phyloP scores from a whole-genome alignment of 176 grass and related monocot species.

The Cenchrus fungigraminus region DNA sequence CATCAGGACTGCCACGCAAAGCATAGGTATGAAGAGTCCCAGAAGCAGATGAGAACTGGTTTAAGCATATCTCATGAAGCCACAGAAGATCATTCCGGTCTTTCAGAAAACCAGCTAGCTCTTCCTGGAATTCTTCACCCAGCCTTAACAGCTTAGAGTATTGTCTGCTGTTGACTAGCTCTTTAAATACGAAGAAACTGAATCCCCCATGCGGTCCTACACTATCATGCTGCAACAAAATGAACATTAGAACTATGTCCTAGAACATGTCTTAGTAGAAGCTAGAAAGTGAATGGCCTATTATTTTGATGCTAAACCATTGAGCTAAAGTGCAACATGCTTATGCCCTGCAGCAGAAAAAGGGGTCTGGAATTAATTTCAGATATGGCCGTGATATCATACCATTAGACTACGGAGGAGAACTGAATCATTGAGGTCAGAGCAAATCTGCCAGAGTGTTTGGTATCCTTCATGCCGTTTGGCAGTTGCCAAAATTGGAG shows the following conservation, averaged over 20 bases:
- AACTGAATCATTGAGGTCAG: constrained; percentile 88
- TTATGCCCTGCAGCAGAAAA: constrained; percentile 29
- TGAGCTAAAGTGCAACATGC: constrained; percentile 3
- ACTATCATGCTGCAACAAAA: constrained; percentile 85
- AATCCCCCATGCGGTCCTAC: constrained; percentile 90
- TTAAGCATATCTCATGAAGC: constrained; percentile 91
- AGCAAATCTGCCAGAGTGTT: constrained; percentile 97
- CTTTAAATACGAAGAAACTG: constrained; percentile 89
- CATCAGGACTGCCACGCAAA: constrained; percentile 45
- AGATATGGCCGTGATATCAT: constrained; percentile 41
- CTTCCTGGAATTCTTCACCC: constrained; percentile 97
- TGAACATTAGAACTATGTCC: constrained; percentile 41
- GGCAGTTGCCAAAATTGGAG: constrained; percentile 82
- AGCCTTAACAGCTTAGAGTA: constrained; percentile 88
- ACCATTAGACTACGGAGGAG: constrained; percentile 94
- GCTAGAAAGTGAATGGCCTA: constrained; percentile 18
- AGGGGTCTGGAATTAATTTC: constrained; percentile 20
- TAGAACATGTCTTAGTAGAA: constrained; percentile 24
- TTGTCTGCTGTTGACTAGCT: constrained; percentile 59
- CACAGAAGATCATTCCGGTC: constrained; percentile 77
- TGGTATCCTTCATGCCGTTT: constrained; percentile 91
- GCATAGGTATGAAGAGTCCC: constrained; percentile 76
- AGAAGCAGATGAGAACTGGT: constrained; percentile 80
- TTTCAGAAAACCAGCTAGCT: constrained; percentile 86
- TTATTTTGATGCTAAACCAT: background rate